Conservation (phyloP, 192 early-diverging fungal genomes). For the Funneliformis geosporum region DNA sequence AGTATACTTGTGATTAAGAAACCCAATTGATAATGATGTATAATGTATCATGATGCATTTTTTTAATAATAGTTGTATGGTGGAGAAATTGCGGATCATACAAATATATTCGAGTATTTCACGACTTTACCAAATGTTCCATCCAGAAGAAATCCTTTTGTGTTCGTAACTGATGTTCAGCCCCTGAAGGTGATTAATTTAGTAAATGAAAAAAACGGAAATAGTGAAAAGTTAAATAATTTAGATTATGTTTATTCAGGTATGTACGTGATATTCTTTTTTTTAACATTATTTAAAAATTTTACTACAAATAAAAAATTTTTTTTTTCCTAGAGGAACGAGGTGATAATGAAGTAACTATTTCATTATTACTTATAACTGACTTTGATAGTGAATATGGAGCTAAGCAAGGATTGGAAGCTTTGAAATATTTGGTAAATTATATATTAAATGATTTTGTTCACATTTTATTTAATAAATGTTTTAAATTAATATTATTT, state of each 20-base stretch:
- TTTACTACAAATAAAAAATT: background rate
- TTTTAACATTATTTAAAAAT: background rate
- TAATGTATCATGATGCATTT: background rate
- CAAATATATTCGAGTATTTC: slow-evolving; percentile 72
- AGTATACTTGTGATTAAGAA: background rate
- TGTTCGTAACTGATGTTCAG: slow-evolving; percentile 54
- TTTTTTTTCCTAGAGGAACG: background rate
- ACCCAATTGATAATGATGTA: no score
- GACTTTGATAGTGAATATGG: slow-evolving; percentile 59
- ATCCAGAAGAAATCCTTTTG: slow-evolving; percentile 64
- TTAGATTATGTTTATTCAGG: slow-evolving; percentile 18
- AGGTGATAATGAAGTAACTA: slow-evolving; percentile 10
- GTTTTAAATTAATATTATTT: background rate
- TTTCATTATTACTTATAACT: slow-evolving; percentile 54
- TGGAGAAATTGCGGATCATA: slow-evolving; percentile 52
- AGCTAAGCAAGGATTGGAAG: slow-evolving; percentile 50
- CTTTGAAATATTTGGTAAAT: slow-evolving; percentile 49
- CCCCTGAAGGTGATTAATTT: slow-evolving; percentile 47
- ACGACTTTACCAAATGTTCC: slow-evolving; percentile 62
- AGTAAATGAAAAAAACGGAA: slow-evolving; percentile 1
- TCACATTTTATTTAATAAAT: background rate
- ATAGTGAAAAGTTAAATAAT: background rate
- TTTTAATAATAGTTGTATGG: slow-evolving; percentile 48
- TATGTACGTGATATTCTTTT: background rate
- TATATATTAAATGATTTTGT: background rate